These are phyloP conservation scores for Rhodamnia argentea DNA, from an alignment of 345 rosid genomes.

Conservation along the genomic window DNA sequence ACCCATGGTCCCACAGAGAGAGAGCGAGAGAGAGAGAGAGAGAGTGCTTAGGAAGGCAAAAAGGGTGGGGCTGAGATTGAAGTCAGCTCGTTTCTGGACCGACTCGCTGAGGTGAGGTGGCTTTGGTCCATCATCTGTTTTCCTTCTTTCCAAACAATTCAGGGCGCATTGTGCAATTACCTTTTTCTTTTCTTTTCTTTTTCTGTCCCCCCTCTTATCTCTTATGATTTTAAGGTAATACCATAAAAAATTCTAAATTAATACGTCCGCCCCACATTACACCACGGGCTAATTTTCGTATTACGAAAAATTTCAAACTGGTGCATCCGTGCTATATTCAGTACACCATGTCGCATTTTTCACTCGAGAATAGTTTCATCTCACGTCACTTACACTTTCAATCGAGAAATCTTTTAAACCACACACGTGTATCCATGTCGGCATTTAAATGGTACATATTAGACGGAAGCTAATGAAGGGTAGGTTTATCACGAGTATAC, in stretches of 20 bases:
- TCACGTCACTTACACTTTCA: neutral
- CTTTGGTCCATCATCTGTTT: neutral
- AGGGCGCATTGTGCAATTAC: neutral
- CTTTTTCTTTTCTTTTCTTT: neutral
- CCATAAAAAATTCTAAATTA: rapidly evolving
- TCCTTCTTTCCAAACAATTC: neutral
- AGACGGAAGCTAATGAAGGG: neutral
- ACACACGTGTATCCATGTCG: neutral
- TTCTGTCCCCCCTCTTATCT: neutral
- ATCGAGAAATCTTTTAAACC: neutral
- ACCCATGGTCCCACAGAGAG: conserved; percentile 45
- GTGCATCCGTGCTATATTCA: neutral
- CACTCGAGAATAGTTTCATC: too few species aligned
- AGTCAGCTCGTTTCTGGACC: too few species aligned
- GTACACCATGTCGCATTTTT: rapidly evolving
- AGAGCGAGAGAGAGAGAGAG: neutral
- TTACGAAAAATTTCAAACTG: too few species aligned
- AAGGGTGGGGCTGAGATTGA: too few species aligned
- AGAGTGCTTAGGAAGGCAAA: neutral
- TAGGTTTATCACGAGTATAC: neutral
- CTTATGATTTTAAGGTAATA: neutral
- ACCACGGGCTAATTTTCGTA: neutral
- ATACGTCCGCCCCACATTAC: neutral
- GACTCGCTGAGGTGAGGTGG: neutral
- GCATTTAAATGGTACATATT: neutral